A percentile compares a stretch with the other conserved stretches of the same genome.
phyloP scores from a whole-genome alignment of 176 grass and related monocot species.

The Triticum dicoccoides region DNA sequence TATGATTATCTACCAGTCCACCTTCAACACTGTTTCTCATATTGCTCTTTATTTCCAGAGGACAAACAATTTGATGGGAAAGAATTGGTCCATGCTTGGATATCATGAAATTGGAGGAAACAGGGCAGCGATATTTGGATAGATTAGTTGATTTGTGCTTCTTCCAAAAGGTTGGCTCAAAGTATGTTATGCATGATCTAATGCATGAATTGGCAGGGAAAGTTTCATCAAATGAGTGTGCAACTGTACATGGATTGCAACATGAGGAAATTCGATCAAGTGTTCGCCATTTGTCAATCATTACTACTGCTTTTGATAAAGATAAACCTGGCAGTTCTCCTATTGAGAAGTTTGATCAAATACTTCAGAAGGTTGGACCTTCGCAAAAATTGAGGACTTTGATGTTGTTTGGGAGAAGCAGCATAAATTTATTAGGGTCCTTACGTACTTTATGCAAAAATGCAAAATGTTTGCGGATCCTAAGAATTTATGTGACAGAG shows the following conservation, averaged over 20 bases:
- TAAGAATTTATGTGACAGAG: too few species aligned
- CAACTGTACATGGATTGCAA: background rate
- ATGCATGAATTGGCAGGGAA: slow-evolving; percentile 29
- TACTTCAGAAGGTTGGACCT: background rate
- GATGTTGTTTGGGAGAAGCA: too few species aligned
- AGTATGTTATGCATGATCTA: slow-evolving; percentile 32
- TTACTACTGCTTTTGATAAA: background rate
- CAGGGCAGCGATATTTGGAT: slow-evolving; percentile 3
- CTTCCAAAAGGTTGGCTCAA: background rate
- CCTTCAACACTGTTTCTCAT: slow-evolving; percentile 4
- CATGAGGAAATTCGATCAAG: background rate
- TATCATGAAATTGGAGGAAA: slow-evolving; percentile 32
- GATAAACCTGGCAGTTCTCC: too few species aligned
- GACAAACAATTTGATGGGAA: background rate
- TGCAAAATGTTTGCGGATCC: too few species aligned
- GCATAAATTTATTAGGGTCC: background rate
- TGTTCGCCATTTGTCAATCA: slow-evolving; percentile 24
- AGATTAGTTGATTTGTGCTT: slow-evolving; percentile 19
- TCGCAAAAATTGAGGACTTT: slow-evolving; percentile 14
- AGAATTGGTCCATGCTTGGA: slow-evolving; percentile 34
- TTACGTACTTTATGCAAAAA: background rate
- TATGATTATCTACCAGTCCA: slow-evolving; percentile 12
- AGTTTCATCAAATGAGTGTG: slow-evolving; percentile 18
- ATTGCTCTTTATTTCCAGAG: slow-evolving; percentile 26
- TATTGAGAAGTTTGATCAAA: background rate